These are phyloP conservation scores for Ceriops tagal DNA, from an alignment of 345 rosid species.

Conservation along the genomic window DNA sequence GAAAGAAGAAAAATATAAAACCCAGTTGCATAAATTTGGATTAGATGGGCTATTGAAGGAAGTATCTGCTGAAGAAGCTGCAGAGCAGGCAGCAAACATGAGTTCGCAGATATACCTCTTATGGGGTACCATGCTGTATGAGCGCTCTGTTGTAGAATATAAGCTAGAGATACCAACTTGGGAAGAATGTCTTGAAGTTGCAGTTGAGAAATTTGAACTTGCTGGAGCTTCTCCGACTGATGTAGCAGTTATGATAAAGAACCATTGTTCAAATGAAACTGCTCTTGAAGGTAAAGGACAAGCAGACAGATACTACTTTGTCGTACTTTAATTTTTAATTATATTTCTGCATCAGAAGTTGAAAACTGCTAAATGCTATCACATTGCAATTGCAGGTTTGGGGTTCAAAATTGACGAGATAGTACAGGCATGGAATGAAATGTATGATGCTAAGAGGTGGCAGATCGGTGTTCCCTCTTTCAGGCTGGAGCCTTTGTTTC, in stretches of 20 bases:
- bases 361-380: not conserved
- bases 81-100: conserved; percentile 79
- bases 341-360: not conserved
- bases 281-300: conserved; percentile 70
- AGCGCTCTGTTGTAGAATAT: conserved; percentile 91
- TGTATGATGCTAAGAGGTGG: conserved; percentile 98
- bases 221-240: conserved; percentile 98
- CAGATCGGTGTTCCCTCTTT: conserved; percentile 88
- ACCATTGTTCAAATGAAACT: conserved; percentile 81
- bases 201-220: conserved; percentile 95
- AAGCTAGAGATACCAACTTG: conserved; percentile 85
- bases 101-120: conserved; percentile 85
- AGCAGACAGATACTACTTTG: not conserved
- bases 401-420: conserved; percentile 97
- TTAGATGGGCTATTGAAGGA: conserved; percentile 62
- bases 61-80: conserved; percentile 62
- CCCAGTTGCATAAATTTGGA: conserved; percentile 60
- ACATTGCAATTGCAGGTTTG: conserved; percentile 44
- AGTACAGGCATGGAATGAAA: conserved; percentile 98
- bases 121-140: conserved; percentile 94
- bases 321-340: not conserved
- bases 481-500: conserved; percentile 91
- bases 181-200: conserved; percentile 98
- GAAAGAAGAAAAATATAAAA: conserved; percentile 60
- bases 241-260: conserved; percentile 96